phyloP scores from a whole-genome alignment of 768 basidiomycete species.

The Leccinum imitatum region DNA sequence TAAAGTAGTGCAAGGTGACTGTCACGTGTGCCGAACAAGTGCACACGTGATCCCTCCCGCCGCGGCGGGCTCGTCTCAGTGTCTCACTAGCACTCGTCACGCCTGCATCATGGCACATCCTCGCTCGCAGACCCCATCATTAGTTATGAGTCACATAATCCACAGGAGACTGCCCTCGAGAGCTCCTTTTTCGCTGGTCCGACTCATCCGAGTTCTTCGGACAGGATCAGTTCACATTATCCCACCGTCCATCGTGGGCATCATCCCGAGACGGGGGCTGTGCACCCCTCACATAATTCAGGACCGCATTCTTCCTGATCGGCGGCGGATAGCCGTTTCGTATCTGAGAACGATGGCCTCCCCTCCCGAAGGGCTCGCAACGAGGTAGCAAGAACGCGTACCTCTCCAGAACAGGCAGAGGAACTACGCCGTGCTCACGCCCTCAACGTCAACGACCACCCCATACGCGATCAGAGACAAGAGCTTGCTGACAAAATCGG shows the following conservation, averaged over 20 bases:
- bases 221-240: constrained; percentile 32
- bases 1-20: no score
- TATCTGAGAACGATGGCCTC: constrained; percentile 49
- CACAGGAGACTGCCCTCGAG: no score
- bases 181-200: no score
- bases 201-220: constrained; percentile 22
- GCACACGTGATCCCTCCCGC: no score
- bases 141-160: no score
- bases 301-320: constrained; percentile 49
- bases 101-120: no score
- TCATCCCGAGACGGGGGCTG: constrained; percentile 22
- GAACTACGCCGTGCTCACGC: constrained; percentile 67
- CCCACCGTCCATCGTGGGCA: constrained; percentile 16
- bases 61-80: no score
- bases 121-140: no score
- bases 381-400: constrained; percentile 51
- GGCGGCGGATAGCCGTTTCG: constrained; percentile 43
- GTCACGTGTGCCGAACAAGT: no score
- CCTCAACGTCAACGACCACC: constrained; percentile 57
- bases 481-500: constrained; percentile 66
- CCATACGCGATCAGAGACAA: constrained; percentile 65
- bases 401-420: constrained; percentile 63
- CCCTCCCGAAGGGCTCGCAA: constrained; percentile 31
- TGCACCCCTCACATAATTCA: constrained; percentile 31
- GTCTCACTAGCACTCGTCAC: no score